phyloP scores from a whole-genome alignment of 352 stramenopile species.

The Phytophthora megakarya region DNA sequence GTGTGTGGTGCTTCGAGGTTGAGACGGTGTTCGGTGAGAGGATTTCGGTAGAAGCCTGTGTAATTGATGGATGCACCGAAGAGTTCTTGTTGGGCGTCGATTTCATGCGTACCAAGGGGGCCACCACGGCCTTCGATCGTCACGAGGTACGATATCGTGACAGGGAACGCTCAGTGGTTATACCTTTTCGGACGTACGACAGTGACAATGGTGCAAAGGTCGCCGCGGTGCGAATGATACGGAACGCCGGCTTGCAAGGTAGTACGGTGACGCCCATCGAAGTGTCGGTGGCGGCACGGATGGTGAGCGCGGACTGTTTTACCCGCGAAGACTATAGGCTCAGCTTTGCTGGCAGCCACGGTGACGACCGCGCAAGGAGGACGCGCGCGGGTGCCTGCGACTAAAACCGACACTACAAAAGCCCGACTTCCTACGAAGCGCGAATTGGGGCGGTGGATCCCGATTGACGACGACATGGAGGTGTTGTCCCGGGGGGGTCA shows the following conservation, averaged over 20 bases:
- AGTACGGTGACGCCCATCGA: background rate
- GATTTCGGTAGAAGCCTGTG: background rate
- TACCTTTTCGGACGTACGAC: background rate
- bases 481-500: background rate
- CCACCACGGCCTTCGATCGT: background rate
- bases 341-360: background rate
- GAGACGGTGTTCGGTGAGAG: background rate
- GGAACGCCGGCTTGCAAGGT: background rate
- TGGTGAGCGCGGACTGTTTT: background rate
- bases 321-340: background rate
- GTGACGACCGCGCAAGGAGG: background rate
- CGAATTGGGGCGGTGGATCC: background rate
- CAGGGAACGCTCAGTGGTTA: background rate
- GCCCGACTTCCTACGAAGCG: too few relatives aligned
- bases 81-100: background rate
- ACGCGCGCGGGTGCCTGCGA: background rate
- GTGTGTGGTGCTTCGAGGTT: slow-evolving; percentile 3
- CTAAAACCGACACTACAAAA: background rate
- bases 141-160: background rate
- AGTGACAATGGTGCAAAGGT: background rate
- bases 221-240: background rate
- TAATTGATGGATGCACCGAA: background rate
- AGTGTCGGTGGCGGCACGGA: background rate
- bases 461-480: background rate
- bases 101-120: background rate